A percentile compares a stretch with the other conserved stretches of the same genome.
These are phyloP conservation scores for Mallotus repandus DNA, from an alignment of 441 rosid species.

Conservation along the genomic window DNA sequence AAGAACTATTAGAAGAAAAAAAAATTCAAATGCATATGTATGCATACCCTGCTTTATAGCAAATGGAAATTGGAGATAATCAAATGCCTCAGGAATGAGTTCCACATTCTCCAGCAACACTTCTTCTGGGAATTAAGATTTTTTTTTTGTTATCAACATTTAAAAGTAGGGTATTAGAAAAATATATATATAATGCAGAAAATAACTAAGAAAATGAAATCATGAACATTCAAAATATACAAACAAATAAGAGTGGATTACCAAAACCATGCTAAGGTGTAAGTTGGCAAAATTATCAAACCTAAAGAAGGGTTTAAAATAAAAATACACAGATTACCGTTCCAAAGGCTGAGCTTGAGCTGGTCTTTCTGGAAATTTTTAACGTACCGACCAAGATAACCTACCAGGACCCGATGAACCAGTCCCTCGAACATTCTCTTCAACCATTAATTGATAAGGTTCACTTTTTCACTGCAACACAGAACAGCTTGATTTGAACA, in stretches of 20 bases:
- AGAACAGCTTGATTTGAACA: too few species aligned
- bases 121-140: slow-evolving; percentile 34
- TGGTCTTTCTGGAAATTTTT: slow-evolving; percentile 79
- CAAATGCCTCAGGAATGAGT: slow-evolving; percentile 88
- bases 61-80: slow-evolving; percentile 80
- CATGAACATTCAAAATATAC: too few species aligned
- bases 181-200: too few species aligned
- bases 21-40: slow-evolving; percentile 8
- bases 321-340: slow-evolving; percentile 22
- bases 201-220: too few species aligned
- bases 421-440: slow-evolving; percentile 68
- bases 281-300: background rate
- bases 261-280: background rate
- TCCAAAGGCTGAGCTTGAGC: slow-evolving; percentile 83
- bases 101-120: slow-evolving; percentile 78
- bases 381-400: slow-evolving; percentile 81
- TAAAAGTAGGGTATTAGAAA: too few species aligned
- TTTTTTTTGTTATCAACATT: background rate
- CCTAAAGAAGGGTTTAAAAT: background rate
- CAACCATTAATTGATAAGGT: too few species aligned
- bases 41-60: slow-evolving; percentile 67
- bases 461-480: too few species aligned
- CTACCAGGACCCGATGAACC: slow-evolving; percentile 62
- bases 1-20: background rate
- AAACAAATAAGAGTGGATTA: too few species aligned